Base-by-base conservation (phyloP, 768 basidiomycete species). In the Amanita pallidorosea region DNA sequence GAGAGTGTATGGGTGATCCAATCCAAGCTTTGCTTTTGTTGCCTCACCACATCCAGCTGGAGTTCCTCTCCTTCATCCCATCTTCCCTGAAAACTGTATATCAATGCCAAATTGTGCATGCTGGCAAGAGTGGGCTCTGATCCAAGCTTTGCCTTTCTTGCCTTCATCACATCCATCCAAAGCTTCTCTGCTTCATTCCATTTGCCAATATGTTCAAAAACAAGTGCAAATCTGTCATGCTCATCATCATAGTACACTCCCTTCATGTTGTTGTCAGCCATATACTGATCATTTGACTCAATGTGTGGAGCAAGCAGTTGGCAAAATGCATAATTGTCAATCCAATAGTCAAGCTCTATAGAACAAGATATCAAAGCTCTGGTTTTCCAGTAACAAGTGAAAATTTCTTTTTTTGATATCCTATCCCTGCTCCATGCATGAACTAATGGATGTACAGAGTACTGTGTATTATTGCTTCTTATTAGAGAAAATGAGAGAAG, bases 401-500 rank as follows among this genome's bases (percentile, higher is more conserved):
- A 0, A 20, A n/a, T 11, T 13, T 46, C 33, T 35, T 5, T 29
- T 15, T 25, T 38, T 48, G 47, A 11, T 37, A 48, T 12, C n/a
- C 25, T 45, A 12, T 25, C 3, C 13, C 45, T 42, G 17, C 42
- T 47, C 49, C 55, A 56, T 3, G 11, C 5, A 29, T 56, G 53
- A 17, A 56, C 49, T 29, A 56, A 44, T 20, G 47, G 54, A 53
- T 57, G 56, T 8, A 57, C 31, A 40, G 25, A 36, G 33, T 55
- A 57, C 23, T 18, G 36, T 7, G 22, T 22, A 23, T 36, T 38
- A 2, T 38, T 25, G 25, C 23, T 46, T 49, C 53, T 54, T 11
- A 59, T 45, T 34, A 59, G 52, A 2, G 58, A 57, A 35, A 56
- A 54, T 29, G 50, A 53, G 7, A 54, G 9, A 29, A 60, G 45